Conservation (phyloP, 495 filamentous ascomycete species). For the Trichoderma virens region DNA sequence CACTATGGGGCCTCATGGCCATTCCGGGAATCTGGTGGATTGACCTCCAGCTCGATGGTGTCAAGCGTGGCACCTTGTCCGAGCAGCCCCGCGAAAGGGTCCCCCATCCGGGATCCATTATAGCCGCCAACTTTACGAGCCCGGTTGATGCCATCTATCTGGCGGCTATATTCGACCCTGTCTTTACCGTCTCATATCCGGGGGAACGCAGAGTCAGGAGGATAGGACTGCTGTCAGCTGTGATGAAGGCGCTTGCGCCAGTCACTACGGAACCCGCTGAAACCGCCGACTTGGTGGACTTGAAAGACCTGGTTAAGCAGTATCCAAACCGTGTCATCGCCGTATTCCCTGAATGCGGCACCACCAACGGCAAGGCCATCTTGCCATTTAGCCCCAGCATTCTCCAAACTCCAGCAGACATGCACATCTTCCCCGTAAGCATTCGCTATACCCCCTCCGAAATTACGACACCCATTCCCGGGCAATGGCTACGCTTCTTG, state of each 20-base stretch:
- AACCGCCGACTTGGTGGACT: slow-evolving; percentile 43
- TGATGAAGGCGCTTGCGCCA: slow-evolving; percentile 65
- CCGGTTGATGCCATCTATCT: slow-evolving; percentile 92
- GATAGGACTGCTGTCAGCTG: slow-evolving; percentile 66
- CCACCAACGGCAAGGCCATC: slow-evolving; percentile 89
- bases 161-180: slow-evolving; percentile 91
- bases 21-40: slow-evolving; percentile 96
- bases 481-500: slow-evolving; percentile 57
- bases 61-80: slow-evolving; percentile 67
- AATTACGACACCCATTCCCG: slow-evolving; percentile 82
- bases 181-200: slow-evolving; percentile 83
- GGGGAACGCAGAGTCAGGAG: slow-evolving; percentile 61
- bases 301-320: slow-evolving; percentile 52
- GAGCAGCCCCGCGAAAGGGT: slow-evolving; percentile 58
- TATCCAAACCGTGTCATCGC: slow-evolving; percentile 70
- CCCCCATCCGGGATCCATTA: slow-evolving; percentile 67
- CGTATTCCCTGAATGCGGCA: slow-evolving; percentile 87
- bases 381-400: slow-evolving; percentile 72
- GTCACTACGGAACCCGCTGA: slow-evolving; percentile 37
- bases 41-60: slow-evolving; percentile 91
- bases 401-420: slow-evolving; percentile 50
- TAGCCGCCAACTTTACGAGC: slow-evolving; percentile 83
- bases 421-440: slow-evolving; percentile 80
- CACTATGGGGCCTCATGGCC: slow-evolving; percentile 76
- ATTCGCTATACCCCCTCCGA: slow-evolving; percentile 82